Base-by-base conservation (phyloP, 495 filamentous ascomycete genomes). In the Neurospora tetrasperma region DNA sequence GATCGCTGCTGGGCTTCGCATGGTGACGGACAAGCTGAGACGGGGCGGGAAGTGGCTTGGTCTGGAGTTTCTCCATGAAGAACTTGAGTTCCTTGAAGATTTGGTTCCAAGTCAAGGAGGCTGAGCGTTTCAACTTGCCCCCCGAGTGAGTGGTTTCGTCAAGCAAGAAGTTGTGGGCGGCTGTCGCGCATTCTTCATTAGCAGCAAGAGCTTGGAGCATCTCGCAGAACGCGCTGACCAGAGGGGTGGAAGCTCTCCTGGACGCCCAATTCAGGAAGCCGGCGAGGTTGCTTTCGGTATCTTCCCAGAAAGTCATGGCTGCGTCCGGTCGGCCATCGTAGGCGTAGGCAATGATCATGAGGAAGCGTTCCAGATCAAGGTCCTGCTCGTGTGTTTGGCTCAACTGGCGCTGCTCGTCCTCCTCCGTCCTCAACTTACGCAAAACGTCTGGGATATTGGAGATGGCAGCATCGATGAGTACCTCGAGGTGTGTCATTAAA, bases 221-320 rank as follows among this genome's bases (percentile, higher is more conserved):
- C 80, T 98, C 97, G 80, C 94, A 98, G 76, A 98, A 98, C 18
- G 94, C 94, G 77, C 93, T 94, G 71, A 94, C 94, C 41, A 96
- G 89, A 20, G 96, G 96, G 7, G 96, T 97, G 9, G 96, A 96
- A 75, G 95, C 93, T 75, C 94, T 87, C 74, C 90, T 90, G 3
- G 96, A 97, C 38, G 95, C 93, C 96, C 96, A 99, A 72, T 94
- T 91, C 74, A 99, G 84, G 78, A 99, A 99, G 6, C 96, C 96
- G 74, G 91, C 90, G 54, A 98, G 83, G 75, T 97, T 97, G 75
- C 92, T 91, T 74, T 98, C 96, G 3, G 89, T 86, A 74, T 96
- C 94, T 66, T 85, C 86, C 95, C 95, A 98, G 74, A 98, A 97
- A 54, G 88, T 89, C 78, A 94, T 89, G 31, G 94, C 92, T 16